Base-by-base conservation (phyloP, 2,329 filamentous ascomycete genomes). In the Xylaria hypoxylon region DNA sequence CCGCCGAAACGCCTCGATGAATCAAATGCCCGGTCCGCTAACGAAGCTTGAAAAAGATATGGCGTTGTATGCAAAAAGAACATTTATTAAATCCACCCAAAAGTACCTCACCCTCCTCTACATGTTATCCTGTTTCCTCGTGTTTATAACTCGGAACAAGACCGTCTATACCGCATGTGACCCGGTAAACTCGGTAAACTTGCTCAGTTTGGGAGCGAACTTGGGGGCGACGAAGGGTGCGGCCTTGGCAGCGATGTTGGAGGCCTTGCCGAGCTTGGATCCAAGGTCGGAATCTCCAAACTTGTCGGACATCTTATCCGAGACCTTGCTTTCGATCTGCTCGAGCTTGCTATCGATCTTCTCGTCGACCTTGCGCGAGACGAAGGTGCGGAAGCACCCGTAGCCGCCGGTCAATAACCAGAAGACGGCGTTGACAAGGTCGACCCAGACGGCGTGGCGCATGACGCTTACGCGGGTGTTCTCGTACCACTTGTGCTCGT, bases 401-500 rank as follows among this genome's bases (percentile, higher is more conserved):
- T 83, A 84, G 5, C 72, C 72, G 5, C 78, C 81, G 0, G 81
- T 83, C 3, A 83, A 68, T 13, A 89, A 78, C 91, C 91, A 94
- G 48, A 94, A 78, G 24, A 90, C 63, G 77, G 90, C 83, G 70
- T 90, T 92, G 35, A 88, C 81, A 28, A 93, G 75, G 75, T 93
- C 90, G 28, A 93, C 79, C 89, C 90, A 93, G 2, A 92, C 90
- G 2, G 90, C 90, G 67, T 86, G 83, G 79, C 91, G 90, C 91
- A 93, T 93, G 6, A 75, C 58, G 3, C 74, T 68, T 0, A 81
- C 81, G 67, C 76, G 81, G 50, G 76, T 77, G 33, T 80, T 82
- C 75, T 84, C 79, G 76, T 83, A 84, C 62, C 65, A 68, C 53
- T 68, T 66, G 55, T 70, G 68, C 19, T 13, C 66, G 45, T 77